phyloP scores from a whole-genome alignment of 1,284 basidiomycete genomes.

The Wallemia hederae region DNA sequence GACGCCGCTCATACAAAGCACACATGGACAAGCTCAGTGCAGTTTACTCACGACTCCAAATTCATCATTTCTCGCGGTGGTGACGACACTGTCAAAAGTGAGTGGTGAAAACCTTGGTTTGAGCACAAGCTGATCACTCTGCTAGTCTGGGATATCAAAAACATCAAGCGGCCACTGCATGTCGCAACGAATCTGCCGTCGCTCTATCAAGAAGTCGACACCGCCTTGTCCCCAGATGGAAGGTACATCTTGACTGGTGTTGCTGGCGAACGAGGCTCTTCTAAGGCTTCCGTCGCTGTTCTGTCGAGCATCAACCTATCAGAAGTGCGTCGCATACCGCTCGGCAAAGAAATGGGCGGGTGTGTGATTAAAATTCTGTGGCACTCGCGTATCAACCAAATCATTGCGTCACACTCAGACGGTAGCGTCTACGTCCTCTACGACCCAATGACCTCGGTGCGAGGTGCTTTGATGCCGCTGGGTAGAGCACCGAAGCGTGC shows the following conservation, averaged over 20 bases:
- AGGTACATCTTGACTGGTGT: slow-evolving; percentile 52
- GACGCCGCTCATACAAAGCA: slow-evolving; percentile 61
- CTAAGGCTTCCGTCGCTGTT: slow-evolving; percentile 40
- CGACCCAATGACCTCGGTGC: slow-evolving; percentile 53
- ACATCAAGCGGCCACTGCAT: slow-evolving; percentile 57
- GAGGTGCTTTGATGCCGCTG: slow-evolving; percentile 67
- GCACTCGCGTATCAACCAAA: slow-evolving; percentile 96
- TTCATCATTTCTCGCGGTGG: slow-evolving; percentile 61
- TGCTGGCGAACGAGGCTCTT: slow-evolving; percentile 30
- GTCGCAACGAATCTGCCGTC: slow-evolving; percentile 33
- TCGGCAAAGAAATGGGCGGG: slow-evolving; percentile 24
- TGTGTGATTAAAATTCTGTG: slow-evolving; percentile 66
- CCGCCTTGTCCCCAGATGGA: slow-evolving; percentile 75
- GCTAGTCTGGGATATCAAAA: slow-evolving; percentile 71
- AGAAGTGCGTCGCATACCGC: slow-evolving; percentile 26
- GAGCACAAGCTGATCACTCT: background rate
- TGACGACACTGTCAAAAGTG: slow-evolving; percentile 80
- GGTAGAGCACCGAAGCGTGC: slow-evolving; percentile 22
- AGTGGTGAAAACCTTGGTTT: slow-evolving; percentile 17
- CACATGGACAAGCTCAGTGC: slow-evolving; percentile 51
- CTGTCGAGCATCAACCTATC: slow-evolving; percentile 36
- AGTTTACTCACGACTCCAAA: slow-evolving; percentile 52
- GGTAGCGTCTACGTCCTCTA: slow-evolving; percentile 71
- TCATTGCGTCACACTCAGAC: slow-evolving; percentile 57
- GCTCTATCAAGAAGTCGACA: slow-evolving; percentile 64